These are phyloP conservation scores for Tolypocladium tropicale DNA, from an alignment of 2,329 filamentous ascomycete species.

Conservation along the genomic window DNA sequence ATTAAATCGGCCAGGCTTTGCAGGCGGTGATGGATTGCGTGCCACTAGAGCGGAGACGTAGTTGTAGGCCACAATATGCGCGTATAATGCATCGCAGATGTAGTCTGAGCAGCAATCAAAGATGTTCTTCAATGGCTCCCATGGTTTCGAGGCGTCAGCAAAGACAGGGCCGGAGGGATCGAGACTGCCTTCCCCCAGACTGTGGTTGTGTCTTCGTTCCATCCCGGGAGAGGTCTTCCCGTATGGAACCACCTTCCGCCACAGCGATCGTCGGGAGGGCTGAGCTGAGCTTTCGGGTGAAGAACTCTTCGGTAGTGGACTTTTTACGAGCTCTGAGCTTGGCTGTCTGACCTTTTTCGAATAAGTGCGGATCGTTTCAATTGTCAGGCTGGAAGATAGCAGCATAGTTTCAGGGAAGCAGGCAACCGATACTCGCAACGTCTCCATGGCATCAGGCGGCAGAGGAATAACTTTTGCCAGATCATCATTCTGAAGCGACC, in stretches of 20 bases:
- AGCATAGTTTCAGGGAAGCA: slow-evolving; percentile 53
- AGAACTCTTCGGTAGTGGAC: slow-evolving; percentile 8
- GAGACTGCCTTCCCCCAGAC: slow-evolving; percentile 2
- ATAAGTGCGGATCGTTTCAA: slow-evolving; percentile 48
- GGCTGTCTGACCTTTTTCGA: slow-evolving; percentile 41
- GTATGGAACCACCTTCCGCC: slow-evolving; percentile 24
- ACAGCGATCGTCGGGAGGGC: slow-evolving; percentile 19
- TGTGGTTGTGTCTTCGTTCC: slow-evolving; percentile 1
- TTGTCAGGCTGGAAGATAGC: slow-evolving; percentile 40
- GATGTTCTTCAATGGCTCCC: slow-evolving; percentile 37
- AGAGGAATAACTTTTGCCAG: slow-evolving; percentile 33
- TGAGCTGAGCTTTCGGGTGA: slow-evolving; percentile 6
- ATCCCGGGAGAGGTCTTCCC: slow-evolving; percentile 8
- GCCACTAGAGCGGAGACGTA: slow-evolving; percentile 34
- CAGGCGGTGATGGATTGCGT: slow-evolving; percentile 9
- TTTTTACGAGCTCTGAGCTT: slow-evolving; percentile 11
- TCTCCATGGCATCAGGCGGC: slow-evolving; percentile 43
- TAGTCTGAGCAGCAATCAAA: slow-evolving; percentile 43
- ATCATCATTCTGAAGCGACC: slow-evolving; percentile 21
- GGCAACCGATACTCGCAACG: slow-evolving; percentile 39
- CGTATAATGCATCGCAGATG: slow-evolving; percentile 48
- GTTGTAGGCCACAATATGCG: slow-evolving; percentile 49
- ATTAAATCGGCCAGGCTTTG: slow-evolving; percentile 5
- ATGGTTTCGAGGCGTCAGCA: slow-evolving; percentile 20
- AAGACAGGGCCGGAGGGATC: slow-evolving; percentile 7